Evolutionary conservation across 2,329 filamentous ascomycete genomes (phyloP).

Genomic region (Penicillium sp.): DNA sequence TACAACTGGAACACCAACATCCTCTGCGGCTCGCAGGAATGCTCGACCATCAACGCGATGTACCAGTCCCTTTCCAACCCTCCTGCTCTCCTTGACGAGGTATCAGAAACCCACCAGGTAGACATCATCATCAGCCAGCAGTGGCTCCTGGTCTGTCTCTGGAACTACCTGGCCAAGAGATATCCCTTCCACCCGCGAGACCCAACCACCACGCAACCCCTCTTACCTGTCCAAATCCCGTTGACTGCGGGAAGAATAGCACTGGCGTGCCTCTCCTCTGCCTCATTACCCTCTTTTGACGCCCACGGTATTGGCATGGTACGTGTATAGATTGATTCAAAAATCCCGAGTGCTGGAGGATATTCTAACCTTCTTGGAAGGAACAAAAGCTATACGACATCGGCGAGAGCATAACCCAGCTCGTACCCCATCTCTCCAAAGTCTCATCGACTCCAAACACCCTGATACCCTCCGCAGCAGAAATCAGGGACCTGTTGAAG

Average conservation of each 20-base stretch:
- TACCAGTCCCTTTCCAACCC: slow-evolving; percentile 7
- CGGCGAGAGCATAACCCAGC: slow-evolving; percentile 9
- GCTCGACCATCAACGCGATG: slow-evolving; percentile 1
- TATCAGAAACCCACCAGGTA: slow-evolving; percentile 9
- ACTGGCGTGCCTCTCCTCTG: slow-evolving; percentile 9
- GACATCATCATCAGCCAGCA: slow-evolving; percentile 9
- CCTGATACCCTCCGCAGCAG: neutral
- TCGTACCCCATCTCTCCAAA: slow-evolving; percentile 2
- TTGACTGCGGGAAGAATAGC: neutral
- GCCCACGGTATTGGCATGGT: slow-evolving; percentile 11
- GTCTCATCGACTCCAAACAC: neutral
- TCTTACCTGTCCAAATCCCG: slow-evolving; percentile 1
- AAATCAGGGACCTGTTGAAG: neutral
- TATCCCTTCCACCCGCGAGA: neutral
- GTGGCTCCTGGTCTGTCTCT: slow-evolving; percentile 9
- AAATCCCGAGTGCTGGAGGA: too few relatives aligned
- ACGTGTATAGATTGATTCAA: too few relatives aligned
- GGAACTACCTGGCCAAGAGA: slow-evolving; percentile 5
- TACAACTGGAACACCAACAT: slow-evolving; percentile 6
- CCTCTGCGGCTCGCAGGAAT: neutral
- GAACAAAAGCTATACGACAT: slow-evolving; percentile 11
- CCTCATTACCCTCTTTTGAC: slow-evolving; percentile 1
- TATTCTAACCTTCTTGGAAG: neutral
- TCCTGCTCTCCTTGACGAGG: slow-evolving; percentile 4
- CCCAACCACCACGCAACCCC: neutral